Conservation (phyloP, 139 green algal species). For the Chlamydomonas applanata region DNA sequence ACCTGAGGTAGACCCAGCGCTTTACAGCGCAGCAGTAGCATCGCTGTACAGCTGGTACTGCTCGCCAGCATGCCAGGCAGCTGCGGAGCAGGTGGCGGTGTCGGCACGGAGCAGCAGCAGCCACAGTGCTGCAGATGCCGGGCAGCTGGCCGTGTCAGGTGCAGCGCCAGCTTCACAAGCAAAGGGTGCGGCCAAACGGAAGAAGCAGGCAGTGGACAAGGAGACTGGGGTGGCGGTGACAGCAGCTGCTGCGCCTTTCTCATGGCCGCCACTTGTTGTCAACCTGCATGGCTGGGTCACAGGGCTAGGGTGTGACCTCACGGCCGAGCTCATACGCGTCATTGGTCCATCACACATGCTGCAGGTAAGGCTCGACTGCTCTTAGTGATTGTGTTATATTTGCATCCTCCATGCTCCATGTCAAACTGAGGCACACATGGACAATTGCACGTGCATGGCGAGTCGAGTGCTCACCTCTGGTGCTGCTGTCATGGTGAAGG, state of each 20-base stretch:
- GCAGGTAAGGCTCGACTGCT: slow-evolving; percentile 19
- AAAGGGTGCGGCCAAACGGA: not conserved
- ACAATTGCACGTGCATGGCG: not conserved
- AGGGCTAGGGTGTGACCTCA: slow-evolving; percentile 74
- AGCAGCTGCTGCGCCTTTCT: slow-evolving; percentile 9
- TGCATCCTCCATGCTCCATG: too few relatives aligned
- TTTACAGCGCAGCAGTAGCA: slow-evolving; percentile 55
- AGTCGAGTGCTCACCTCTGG: too few relatives aligned
- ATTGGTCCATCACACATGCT: slow-evolving; percentile 56
- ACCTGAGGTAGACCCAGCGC: slow-evolving; percentile 59
- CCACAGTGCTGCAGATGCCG: slow-evolving; percentile 15
- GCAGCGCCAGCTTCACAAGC: not conserved
- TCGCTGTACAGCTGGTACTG: slow-evolving; percentile 52
- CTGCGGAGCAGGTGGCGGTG: not conserved
- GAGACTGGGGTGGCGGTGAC: not conserved
- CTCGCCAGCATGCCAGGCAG: slow-evolving; percentile 4
- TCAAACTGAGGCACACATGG: not conserved
- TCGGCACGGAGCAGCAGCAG: not conserved
- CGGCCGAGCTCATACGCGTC: slow-evolving; percentile 47
- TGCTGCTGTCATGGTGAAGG: too few relatives aligned
- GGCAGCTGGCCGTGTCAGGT: not conserved
- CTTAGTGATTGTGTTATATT: too few relatives aligned
- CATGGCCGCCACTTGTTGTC: slow-evolving; percentile 66
- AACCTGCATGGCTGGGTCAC: slow-evolving; percentile 88
- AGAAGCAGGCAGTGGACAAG: not conserved